phyloP scores from a whole-genome alignment of 2,329 filamentous ascomycete genomes.

The Cryphonectria carpinicola region DNA sequence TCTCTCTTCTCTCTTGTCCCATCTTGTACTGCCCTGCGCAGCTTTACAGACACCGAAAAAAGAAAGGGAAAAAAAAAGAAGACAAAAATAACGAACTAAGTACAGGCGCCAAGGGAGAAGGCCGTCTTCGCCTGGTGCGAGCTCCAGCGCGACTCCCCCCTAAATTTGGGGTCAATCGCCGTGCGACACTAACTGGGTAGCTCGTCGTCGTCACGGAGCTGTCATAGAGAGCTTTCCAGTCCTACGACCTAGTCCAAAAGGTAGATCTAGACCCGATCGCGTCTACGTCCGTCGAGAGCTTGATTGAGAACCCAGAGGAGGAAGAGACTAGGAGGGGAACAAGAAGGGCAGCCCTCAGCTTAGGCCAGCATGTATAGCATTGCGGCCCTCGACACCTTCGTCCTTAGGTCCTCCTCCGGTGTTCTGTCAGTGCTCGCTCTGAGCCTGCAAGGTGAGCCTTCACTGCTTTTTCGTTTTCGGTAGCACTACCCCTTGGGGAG shows the following conservation, averaged over 20 bases:
- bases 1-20: neutral
- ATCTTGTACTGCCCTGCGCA: neutral
- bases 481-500: neutral
- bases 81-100: neutral
- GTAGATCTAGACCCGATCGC: neutral
- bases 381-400: neutral
- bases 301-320: neutral
- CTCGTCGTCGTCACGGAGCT: neutral
- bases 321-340: neutral
- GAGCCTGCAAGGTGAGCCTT: conserved; percentile 3
- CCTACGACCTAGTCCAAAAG: neutral
- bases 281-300: neutral
- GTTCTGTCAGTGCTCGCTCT: neutral
- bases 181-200: neutral
- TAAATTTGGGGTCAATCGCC: neutral
- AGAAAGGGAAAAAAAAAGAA: neutral
- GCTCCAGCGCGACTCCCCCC: neutral
- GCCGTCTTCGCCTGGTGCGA: neutral
- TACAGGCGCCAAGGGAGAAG: neutral
- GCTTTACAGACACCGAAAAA: neutral
- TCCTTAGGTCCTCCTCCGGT: neutral
- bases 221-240: neutral
- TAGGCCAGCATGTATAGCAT: neutral
- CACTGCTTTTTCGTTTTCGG: neutral
- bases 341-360: neutral